Evolutionary conservation across 768 basidiomycete genomes (phyloP).

Genomic region (Pluteus cervinus): DNA sequence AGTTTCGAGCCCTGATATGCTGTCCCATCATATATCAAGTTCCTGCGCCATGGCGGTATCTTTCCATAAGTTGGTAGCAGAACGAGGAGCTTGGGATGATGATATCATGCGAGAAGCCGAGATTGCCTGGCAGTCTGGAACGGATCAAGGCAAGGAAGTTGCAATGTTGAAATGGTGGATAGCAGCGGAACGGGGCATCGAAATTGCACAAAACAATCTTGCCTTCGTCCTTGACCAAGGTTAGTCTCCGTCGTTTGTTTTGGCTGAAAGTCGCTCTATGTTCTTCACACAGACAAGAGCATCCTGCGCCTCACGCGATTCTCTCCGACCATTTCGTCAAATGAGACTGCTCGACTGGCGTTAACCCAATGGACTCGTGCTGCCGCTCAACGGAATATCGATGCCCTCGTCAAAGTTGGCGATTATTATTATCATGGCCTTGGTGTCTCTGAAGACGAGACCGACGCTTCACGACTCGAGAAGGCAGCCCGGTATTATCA

Average conservation of each 20-base stretch:
- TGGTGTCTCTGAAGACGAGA: constrained; percentile 64
- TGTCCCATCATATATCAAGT: constrained; percentile 49
- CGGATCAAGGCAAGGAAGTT: constrained; percentile 66
- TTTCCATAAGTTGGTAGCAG: constrained; percentile 89
- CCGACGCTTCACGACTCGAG: constrained; percentile 60
- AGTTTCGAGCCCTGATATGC: constrained; percentile 37
- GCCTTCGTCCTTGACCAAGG: constrained; percentile 92
- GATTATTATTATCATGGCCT: constrained; percentile 95
- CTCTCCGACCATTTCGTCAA: constrained; percentile 67
- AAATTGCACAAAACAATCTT: constrained; percentile 92
- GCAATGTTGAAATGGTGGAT: constrained; percentile 95
- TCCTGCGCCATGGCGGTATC: constrained; percentile 88
- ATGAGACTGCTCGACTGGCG: constrained; percentile 76
- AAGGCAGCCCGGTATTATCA: constrained; percentile 94
- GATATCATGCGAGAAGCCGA: constrained; percentile 81
- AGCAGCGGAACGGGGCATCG: constrained; percentile 87
- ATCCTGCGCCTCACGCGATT: constrained; percentile 63
- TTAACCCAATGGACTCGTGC: constrained; percentile 94
- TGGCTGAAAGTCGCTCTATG: neutral
- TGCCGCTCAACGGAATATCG: constrained; percentile 90
- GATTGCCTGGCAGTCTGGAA: constrained; percentile 61
- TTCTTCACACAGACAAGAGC: constrained; percentile 50
- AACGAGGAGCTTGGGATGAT: constrained; percentile 85
- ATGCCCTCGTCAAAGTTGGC: constrained; percentile 95
- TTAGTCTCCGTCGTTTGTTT: constrained; percentile 20